These are phyloP conservation scores for Limnanthes douglasii DNA, from an alignment of 345 rosid species.

Conservation along the genomic window DNA sequence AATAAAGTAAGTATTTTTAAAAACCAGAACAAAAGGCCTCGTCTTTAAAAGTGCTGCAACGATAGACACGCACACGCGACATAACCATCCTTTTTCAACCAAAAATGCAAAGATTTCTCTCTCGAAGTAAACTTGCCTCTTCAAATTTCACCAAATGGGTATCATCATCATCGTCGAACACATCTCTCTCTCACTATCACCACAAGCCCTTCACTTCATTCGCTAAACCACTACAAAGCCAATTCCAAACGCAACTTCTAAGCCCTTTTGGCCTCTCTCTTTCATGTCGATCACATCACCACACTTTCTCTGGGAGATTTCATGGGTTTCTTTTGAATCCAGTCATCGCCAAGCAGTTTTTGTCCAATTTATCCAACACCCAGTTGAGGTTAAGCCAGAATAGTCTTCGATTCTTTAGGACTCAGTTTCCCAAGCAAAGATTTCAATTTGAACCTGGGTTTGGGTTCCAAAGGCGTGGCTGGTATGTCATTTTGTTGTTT, in stretches of 20 bases:
- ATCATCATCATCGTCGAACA: constrained; percentile 6
- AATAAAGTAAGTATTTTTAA: too few species aligned
- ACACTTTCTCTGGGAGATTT: constrained; percentile 8
- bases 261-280: constrained; percentile 14
- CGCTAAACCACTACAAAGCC: constrained; percentile 11
- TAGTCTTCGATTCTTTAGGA: constrained; percentile 15
- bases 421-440: constrained; percentile 17
- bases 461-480: constrained; percentile 14
- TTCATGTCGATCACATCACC: constrained; percentile 17
- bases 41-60: too few species aligned
- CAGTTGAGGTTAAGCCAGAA: constrained; percentile 13
- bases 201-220: constrained; percentile 6
- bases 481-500: constrained; percentile 18
- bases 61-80: too few species aligned
- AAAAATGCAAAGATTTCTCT: constrained; percentile 28
- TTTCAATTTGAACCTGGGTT: constrained; percentile 11
- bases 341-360: constrained; percentile 12
- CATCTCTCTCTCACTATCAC: constrained; percentile 9
- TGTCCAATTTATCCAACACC: constrained; percentile 10
- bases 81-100: too few species aligned
- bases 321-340: constrained; percentile 22
- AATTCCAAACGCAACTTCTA: constrained; percentile 7
- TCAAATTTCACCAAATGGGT: constrained; percentile 20
- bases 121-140: constrained; percentile 18
- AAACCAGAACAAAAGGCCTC: too few species aligned